Conservation (phyloP, 306 rosid species). For the Carpinus fangiana region DNA sequence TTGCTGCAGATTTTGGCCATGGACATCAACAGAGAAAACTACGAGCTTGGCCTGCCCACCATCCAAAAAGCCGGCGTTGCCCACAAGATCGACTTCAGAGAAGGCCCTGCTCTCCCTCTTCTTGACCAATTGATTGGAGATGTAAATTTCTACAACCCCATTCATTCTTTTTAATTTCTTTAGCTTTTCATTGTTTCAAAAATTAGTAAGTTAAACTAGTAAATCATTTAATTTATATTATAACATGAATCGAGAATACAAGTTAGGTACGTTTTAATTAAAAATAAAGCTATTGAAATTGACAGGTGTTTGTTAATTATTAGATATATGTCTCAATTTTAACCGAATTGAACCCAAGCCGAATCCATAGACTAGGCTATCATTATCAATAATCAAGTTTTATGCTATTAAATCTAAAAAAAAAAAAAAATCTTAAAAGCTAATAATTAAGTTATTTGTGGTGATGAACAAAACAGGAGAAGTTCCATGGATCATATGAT, state of each 20-base stretch:
- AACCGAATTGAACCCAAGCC: too few species aligned
- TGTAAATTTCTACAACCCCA: constrained; percentile 33
- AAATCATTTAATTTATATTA: too few species aligned
- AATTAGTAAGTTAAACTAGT: too few species aligned
- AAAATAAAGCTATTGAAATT: too few species aligned
- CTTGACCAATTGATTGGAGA: constrained; percentile 72
- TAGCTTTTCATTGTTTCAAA: not conserved
- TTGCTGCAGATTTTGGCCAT: constrained; percentile 72
- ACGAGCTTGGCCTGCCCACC: constrained; percentile 74
- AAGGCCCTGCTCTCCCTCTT: constrained; percentile 92
- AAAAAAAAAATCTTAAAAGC: too few species aligned
- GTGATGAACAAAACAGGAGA: constrained; percentile 41
- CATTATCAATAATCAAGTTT: too few species aligned
- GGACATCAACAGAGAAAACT: constrained; percentile 89
- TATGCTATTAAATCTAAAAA: too few species aligned
- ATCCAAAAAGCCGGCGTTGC: constrained; percentile 81
- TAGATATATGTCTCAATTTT: too few species aligned
- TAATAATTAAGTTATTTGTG: not conserved
- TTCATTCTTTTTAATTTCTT: not conserved
- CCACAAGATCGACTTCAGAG: constrained; percentile 90
- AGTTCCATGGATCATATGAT: constrained; percentile 67
- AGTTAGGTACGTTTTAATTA: too few species aligned
- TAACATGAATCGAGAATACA: too few species aligned
- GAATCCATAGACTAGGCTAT: too few species aligned
- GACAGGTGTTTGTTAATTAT: too few species aligned